A percentile compares a stretch with the other conserved stretches of the same genome.
Conservation (phyloP, 2,329 filamentous ascomycete species). For the Allantophomopsis cytisporea region DNA sequence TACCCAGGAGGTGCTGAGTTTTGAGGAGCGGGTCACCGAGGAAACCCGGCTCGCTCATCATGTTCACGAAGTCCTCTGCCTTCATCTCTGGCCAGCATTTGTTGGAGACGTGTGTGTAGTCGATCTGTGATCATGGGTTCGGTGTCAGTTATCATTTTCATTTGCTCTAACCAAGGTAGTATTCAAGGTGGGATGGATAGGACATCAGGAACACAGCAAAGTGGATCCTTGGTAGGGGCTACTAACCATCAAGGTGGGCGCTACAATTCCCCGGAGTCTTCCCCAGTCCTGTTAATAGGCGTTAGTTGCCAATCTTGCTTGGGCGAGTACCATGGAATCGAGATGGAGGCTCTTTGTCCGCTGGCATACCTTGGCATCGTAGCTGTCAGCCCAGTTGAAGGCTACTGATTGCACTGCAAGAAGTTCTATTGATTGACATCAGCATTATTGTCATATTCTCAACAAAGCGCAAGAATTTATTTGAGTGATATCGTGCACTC, state of each 20-base stretch:
- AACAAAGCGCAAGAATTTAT: neutral
- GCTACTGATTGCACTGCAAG: slow-evolving; percentile 32
- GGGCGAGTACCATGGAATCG: neutral
- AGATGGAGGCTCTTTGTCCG: neutral
- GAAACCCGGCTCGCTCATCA: slow-evolving; percentile 41
- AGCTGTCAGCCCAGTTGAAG: slow-evolving; percentile 53
- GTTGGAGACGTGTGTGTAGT: slow-evolving; percentile 54
- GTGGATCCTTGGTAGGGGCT: neutral
- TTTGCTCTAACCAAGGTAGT: too few species aligned
- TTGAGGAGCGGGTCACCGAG: slow-evolving; percentile 46
- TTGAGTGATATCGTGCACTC: neutral
- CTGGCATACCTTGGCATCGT: slow-evolving; percentile 38
- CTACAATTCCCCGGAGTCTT: slow-evolving; percentile 11
- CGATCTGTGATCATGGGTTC: slow-evolving; percentile 32
- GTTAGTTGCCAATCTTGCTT: neutral
- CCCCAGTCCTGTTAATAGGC: slow-evolving; percentile 10
- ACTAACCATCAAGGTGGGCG: slow-evolving; percentile 10
- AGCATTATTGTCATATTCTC: too few species aligned
- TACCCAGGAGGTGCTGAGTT: slow-evolving; percentile 53
- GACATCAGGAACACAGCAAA: neutral
- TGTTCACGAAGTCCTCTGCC: slow-evolving; percentile 44
- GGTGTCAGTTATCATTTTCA: neutral
- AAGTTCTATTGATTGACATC: slow-evolving; percentile 23
- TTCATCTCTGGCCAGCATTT: slow-evolving; percentile 48
- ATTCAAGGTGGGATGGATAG: neutral